Evolutionary conservation across 805 yeast species (phyloP).

Genomic region (Candida taoyuanica): DNA sequence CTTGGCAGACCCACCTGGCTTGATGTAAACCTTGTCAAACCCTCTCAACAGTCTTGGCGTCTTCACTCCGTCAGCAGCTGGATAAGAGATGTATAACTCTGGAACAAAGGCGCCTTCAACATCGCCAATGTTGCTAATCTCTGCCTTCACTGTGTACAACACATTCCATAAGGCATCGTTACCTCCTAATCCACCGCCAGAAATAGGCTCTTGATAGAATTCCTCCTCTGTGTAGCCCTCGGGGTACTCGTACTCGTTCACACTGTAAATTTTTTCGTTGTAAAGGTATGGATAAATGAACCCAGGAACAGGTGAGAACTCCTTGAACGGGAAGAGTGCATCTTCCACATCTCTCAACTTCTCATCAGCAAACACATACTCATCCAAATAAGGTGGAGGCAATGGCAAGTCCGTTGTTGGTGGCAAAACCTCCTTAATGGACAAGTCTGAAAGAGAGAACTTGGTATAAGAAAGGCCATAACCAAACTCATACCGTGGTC

Average conservation of each 20-base stretch:
- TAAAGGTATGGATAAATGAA: conserved; percentile 51
- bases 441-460: conserved; percentile 32
- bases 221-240: conserved; percentile 32
- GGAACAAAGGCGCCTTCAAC: conserved; percentile 11
- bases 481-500: conserved; percentile 59
- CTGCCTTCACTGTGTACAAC: conserved; percentile 21
- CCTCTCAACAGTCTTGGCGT: conserved; percentile 55
- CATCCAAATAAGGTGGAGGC: conserved; percentile 43
- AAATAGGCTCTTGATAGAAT: conserved; percentile 25
- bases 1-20: conserved; percentile 35
- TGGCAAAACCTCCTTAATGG: conserved; percentile 37
- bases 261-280: conserved; percentile 28
- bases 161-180: conserved; percentile 57
- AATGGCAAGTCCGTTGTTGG: conserved; percentile 43
- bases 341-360: conserved; percentile 51
- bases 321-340: conserved; percentile 48
- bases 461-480: conserved; percentile 54
- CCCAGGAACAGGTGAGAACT: conserved; percentile 49
- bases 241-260: conserved; percentile 32
- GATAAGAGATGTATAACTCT: conserved; percentile 15
- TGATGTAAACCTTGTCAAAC: conserved; percentile 47
- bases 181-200: conserved; percentile 54
- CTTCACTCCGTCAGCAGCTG: conserved; percentile 31
- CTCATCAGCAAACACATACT: conserved; percentile 38
- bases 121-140: conserved; percentile 14